These are phyloP conservation scores for Fomitopsis palustris DNA, from an alignment of 1,284 basidiomycete genomes.

Conservation along the genomic window DNA sequence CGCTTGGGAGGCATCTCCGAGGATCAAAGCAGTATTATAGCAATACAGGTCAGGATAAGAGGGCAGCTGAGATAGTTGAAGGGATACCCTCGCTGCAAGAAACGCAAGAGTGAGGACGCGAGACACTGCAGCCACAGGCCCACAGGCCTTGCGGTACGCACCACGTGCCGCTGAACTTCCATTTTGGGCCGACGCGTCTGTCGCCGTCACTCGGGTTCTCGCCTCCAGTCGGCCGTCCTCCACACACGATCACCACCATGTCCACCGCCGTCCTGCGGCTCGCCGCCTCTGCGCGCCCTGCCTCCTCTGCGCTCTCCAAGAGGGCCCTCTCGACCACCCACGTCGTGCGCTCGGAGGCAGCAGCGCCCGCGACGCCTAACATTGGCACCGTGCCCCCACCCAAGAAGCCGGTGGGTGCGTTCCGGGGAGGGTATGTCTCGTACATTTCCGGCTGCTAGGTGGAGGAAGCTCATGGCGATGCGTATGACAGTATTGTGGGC, in stretches of 20 bases:
- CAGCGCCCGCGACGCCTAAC: constrained; percentile 37
- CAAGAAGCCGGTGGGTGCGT: constrained; percentile 81
- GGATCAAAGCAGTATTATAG: not conserved
- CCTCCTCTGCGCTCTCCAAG: constrained; percentile 6
- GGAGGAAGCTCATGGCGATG: not conserved
- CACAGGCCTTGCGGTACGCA: not conserved
- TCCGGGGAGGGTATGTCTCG: constrained; percentile 73
- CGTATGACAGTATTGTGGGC: constrained; percentile 66
- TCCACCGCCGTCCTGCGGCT: constrained; percentile 34
- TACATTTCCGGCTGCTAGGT: not conserved
- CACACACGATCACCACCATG: constrained; percentile 26
- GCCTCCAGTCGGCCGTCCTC: constrained; percentile 1
- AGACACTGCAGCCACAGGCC: not conserved
- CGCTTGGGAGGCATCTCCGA: constrained; percentile 51
- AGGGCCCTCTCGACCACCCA: constrained; percentile 36
- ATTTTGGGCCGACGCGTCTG: constrained; percentile 5
- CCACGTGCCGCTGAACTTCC: not conserved
- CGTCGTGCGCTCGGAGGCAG: constrained; percentile 39
- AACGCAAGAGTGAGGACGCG: not conserved
- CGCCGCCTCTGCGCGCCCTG: constrained; percentile 33
- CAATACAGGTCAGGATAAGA: not conserved
- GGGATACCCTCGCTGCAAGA: not conserved
- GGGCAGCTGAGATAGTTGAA: not conserved
- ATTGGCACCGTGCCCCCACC: constrained; percentile 54
- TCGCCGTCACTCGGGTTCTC: constrained; percentile 8